These are phyloP conservation scores for Stereocaulon alpinum DNA, from an alignment of 495 filamentous ascomycete genomes.

Conservation along the genomic window DNA sequence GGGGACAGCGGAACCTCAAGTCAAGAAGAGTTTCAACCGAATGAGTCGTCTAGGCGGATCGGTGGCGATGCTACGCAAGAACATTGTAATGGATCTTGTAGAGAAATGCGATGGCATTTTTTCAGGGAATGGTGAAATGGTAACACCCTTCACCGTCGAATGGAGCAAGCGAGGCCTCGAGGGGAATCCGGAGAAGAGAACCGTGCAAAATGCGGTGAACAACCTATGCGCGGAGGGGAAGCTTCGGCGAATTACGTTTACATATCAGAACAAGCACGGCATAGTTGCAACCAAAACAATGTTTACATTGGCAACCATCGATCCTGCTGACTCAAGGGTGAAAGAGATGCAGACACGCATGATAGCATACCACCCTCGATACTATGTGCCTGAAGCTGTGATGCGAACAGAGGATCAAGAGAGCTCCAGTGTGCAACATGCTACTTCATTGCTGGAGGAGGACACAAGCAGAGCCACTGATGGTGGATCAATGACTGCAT, in stretches of 20 bases:
- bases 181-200: slow-evolving; percentile 41
- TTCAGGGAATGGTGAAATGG: slow-evolving; percentile 61
- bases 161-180: slow-evolving; percentile 45
- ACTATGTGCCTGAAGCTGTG: slow-evolving; percentile 1
- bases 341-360: slow-evolving; percentile 43
- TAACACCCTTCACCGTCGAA: slow-evolving; percentile 52
- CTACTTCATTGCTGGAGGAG: background rate
- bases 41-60: slow-evolving; percentile 30
- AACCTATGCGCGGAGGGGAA: slow-evolving; percentile 47
- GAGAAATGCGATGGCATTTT: slow-evolving; percentile 61
- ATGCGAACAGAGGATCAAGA: background rate
- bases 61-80: slow-evolving; percentile 39
- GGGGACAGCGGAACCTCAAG: background rate
- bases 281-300: slow-evolving; percentile 46
- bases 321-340: slow-evolving; percentile 41
- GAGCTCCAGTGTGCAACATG: background rate
- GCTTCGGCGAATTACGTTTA: slow-evolving; percentile 52
- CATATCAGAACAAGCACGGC: slow-evolving; percentile 45
- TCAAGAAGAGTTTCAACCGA: background rate
- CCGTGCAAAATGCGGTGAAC: slow-evolving; percentile 47
- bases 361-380: slow-evolving; percentile 26
- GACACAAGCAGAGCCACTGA: background rate
- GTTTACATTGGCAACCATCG: slow-evolving; percentile 38
- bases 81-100: slow-evolving; percentile 60
- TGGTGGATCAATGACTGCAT: background rate